Base-by-base conservation (phyloP, 2,329 filamentous ascomycete genomes). In the Amesomyces nigricolor region DNA sequence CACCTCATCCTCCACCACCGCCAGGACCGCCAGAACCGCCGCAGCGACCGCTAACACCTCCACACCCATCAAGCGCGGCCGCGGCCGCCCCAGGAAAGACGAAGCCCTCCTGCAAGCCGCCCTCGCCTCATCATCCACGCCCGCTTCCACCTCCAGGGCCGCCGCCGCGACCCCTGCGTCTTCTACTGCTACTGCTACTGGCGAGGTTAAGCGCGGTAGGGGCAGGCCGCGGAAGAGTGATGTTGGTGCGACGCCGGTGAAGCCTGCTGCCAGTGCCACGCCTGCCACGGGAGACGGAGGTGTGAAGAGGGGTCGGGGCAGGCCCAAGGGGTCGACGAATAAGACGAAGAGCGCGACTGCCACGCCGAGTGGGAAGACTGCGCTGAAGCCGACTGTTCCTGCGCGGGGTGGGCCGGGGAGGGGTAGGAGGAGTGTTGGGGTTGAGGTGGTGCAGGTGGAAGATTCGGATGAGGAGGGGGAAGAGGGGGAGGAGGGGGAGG, bases 61-160 rank as follows among this genome's bases (percentile, higher is more conserved):
- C 19, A 43, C 47, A 19, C 30, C 52, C 11, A 4, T 22, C 8
- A 30, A 16, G n/a, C n/a, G 56, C 13, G 52, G 56, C 5, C 37
- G 58, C 29, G 54, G 58, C 17, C 37, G 52, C 42, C 58, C 50
- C 35, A 43, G 55, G 32, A 57, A 60, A 46, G 46, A 57, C 17
- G 39, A 32, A 16, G 43, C n/a, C 8, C 32, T 35, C 32, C 32
- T 35, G 9, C 8, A 13, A 35, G 32, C 32, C 3, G 32, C 32
- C 4, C 32, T 35, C 32, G 32, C 32, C 1, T 26, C 22, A 5
- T 26, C 22, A 35, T 35, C 32, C 32, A 35, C 32, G 2, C 32
- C 32, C 8, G 9, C 32, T 10, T 35, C 32, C 32, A 13, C 32
- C 32, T 35, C 9, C 6, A 35, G 11, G 9, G 11, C n/a, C 26